Evolutionary conservation across 257 asterid genomes (phyloP).

Genomic region (Primulina eburnea): DNA sequence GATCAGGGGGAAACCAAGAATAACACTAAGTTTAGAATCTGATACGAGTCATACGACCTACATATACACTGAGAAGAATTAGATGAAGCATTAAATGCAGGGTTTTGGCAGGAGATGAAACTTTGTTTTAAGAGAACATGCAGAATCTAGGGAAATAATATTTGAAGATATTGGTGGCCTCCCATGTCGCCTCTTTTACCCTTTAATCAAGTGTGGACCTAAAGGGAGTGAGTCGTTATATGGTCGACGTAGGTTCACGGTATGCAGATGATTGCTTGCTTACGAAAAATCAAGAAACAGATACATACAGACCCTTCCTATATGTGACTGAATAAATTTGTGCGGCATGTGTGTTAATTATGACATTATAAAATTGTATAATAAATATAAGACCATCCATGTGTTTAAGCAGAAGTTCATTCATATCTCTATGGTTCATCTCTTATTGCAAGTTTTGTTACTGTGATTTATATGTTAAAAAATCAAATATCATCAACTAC

Average conservation of each 20-base stretch:
- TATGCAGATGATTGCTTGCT: background rate
- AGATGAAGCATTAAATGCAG: conserved; percentile 58
- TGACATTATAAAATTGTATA: conserved; percentile 14
- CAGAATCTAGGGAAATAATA: conserved; percentile 45
- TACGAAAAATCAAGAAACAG: background rate
- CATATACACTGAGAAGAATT: conserved; percentile 25
- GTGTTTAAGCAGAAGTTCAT: conserved; percentile 32
- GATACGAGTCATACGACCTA: conserved; percentile 13
- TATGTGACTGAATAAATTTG: background rate
- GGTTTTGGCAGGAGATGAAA: conserved; percentile 35
- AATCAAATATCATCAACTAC: no score
- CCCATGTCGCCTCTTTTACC: conserved; percentile 35
- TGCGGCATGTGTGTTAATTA: background rate
- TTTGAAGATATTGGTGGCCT: conserved; percentile 39
- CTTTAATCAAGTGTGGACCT: conserved; percentile 26
- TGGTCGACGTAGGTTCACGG: conserved; percentile 20
- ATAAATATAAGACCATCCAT: conserved; percentile 25
- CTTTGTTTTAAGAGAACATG: conserved; percentile 53
- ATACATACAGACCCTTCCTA: background rate
- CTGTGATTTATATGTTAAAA: no score
- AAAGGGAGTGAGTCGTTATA: background rate
- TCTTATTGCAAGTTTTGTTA: conserved; percentile 25
- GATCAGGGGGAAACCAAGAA: conserved; percentile 3
- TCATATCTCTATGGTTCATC: conserved; percentile 22
- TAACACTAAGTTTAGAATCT: background rate